Conservation (phyloP, 495 filamentous ascomycete genomes). For the Penicillium nucicola region DNA sequence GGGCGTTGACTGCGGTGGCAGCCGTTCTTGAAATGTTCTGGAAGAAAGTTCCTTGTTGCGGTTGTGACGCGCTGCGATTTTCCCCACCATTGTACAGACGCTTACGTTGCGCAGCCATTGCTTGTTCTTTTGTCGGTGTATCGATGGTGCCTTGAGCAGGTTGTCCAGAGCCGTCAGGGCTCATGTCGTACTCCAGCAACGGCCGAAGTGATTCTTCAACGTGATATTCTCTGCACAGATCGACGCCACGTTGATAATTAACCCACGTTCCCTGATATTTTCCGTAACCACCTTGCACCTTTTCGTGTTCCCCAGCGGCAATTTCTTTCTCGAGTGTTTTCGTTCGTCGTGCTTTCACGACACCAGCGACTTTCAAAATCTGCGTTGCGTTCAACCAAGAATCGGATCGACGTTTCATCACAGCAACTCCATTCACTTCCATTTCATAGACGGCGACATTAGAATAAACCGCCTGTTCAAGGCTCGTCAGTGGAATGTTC, state of each 20-base stretch:
- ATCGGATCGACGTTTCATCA: constrained; percentile 91
- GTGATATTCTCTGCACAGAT: constrained; percentile 90
- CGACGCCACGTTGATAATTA: constrained; percentile 81
- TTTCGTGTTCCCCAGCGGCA: constrained; percentile 90
- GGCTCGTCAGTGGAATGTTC: constrained; percentile 17
- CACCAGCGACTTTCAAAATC: constrained; percentile 91
- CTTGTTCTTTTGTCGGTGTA: constrained; percentile 98
- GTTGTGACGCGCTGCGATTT: constrained; percentile 59
- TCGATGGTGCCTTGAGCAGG: constrained; percentile 62
- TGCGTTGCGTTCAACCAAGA: constrained; percentile 95
- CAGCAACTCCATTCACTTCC: constrained; percentile 85
- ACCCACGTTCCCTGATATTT: constrained; percentile 99
- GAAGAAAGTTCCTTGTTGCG: constrained; percentile 81
- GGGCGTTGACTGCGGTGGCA: constrained; percentile 86
- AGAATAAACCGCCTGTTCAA: constrained; percentile 81
- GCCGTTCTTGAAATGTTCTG: constrained; percentile 92
- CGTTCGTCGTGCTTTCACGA: constrained; percentile 94
- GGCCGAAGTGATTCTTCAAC: constrained; percentile 84
- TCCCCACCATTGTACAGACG: constrained; percentile 76
- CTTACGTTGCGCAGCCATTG: constrained; percentile 96
- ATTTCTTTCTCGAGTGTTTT: constrained; percentile 99
- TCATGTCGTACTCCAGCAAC: constrained; percentile 85
- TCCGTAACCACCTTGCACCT: constrained; percentile 96
- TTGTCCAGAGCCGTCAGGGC: constrained; percentile 65
- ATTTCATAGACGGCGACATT: constrained; percentile 95